A percentile compares a stretch with the other conserved stretches of the same genome.
Evolutionary conservation across 75 land plant species (phyloP).

Genomic region (Larix kaempferi): DNA sequence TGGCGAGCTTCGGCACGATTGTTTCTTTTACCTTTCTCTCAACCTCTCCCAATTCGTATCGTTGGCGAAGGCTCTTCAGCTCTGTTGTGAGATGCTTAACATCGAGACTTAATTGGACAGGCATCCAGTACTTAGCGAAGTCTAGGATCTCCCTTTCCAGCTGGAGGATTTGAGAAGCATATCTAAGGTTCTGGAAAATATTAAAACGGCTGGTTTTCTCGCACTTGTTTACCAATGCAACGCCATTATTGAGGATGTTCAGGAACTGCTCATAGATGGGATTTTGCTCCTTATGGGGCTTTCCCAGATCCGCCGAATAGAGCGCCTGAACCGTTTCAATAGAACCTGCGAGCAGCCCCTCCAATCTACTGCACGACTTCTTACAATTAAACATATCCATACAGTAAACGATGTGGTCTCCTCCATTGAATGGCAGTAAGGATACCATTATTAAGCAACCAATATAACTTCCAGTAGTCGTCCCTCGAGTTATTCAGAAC

Average conservation of each 20-base stretch:
- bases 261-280: neutral
- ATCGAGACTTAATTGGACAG: neutral
- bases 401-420: too few species aligned
- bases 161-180: neutral
- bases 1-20: neutral
- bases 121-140: neutral
- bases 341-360: neutral
- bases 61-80: neutral
- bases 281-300: neutral
- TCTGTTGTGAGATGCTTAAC: neutral
- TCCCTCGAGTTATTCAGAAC: too few species aligned
- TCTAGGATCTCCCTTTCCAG: neutral
- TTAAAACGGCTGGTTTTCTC: neutral
- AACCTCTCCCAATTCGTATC: neutral
- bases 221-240: too few species aligned
- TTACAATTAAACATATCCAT: neutral
- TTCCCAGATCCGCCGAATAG: neutral
- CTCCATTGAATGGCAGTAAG: too few species aligned
- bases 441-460: too few species aligned
- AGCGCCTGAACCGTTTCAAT: neutral
- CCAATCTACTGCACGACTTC: neutral
- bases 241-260: too few species aligned
- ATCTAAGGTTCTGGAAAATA: neutral
- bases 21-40: neutral
- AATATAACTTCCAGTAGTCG: too few species aligned